Percentiles rank a stretch among this genome's conserved stretches.
Conservation (phyloP, 2,329 filamentous ascomycete species). For the Pestalotiopsis sp. region DNA sequence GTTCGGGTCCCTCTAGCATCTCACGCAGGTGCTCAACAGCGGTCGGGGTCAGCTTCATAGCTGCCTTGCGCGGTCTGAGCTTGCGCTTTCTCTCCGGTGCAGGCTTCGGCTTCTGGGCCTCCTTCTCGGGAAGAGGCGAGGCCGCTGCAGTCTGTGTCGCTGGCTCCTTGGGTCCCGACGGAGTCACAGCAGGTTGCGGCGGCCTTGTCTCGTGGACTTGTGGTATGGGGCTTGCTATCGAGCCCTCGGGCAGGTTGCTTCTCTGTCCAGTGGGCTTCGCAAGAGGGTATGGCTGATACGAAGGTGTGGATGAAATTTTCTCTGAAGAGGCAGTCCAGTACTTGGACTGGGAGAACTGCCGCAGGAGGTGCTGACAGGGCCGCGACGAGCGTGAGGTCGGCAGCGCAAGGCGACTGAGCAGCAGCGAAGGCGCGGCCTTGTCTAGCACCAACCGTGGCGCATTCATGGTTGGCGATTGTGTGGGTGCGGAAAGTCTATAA, state of each 20-base stretch:
- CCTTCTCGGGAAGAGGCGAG: constrained; percentile 59
- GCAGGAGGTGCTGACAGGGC: constrained; percentile 40
- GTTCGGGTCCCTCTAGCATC: constrained; percentile 81
- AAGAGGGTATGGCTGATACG: constrained; percentile 57
- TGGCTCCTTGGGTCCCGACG: not conserved
- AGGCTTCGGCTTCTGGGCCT: constrained; percentile 68
- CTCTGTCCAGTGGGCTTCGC: constrained; percentile 42
- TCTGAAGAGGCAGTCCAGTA: constrained; percentile 28
- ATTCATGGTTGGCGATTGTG: constrained; percentile 41
- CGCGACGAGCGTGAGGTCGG: constrained; percentile 43
- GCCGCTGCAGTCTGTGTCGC: constrained; percentile 27
- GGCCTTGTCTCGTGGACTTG: constrained; percentile 56
- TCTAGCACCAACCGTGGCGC: constrained; percentile 36
- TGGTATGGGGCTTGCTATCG: constrained; percentile 52
- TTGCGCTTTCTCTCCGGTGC: constrained; percentile 64
- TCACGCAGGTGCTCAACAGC: constrained; percentile 79
- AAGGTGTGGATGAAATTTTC: constrained; percentile 30
- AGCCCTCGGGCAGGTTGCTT: constrained; percentile 48
- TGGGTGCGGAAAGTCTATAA: not conserved
- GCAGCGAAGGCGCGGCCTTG: constrained; percentile 29
- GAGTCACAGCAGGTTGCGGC: constrained; percentile 24
- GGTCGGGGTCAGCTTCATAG: constrained; percentile 80
- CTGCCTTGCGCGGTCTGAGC: constrained; percentile 83
- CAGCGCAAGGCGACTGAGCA: constrained; percentile 29
- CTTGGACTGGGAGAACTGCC: constrained; percentile 42